phyloP scores from a whole-genome alignment of 768 basidiomycete genomes.

The Hortiboletus flavorubellus region DNA sequence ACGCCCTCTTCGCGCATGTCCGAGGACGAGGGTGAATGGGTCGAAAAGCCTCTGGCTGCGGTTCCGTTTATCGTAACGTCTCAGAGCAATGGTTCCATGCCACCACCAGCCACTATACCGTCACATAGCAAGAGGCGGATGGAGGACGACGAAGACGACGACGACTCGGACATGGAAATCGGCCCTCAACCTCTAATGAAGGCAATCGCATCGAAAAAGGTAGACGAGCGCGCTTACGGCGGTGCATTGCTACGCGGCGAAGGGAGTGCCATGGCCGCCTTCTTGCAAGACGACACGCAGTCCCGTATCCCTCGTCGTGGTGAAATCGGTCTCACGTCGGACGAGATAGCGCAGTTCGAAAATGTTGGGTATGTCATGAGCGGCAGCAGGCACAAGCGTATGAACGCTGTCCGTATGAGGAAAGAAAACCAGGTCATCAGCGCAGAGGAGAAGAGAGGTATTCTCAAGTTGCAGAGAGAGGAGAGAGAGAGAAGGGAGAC shows the following conservation, averaged over 20 bases:
- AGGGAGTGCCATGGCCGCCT: conserved; percentile 97
- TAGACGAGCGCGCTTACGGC: conserved; percentile 86
- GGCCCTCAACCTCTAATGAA: conserved; percentile 72
- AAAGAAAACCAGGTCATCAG: conserved; percentile 99
- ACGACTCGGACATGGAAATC: conserved; percentile 62
- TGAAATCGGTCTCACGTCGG: conserved; percentile 91
- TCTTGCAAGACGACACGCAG: conserved; percentile 80
- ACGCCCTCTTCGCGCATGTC: conserved; percentile 28
- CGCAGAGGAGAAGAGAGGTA: conserved; percentile 96
- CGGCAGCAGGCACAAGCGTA: conserved; percentile 88
- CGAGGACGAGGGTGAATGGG: conserved; percentile 63
- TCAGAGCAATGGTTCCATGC: conserved; percentile 21
- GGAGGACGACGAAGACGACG: conserved; percentile 30
- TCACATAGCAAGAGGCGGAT: conserved; percentile 11
- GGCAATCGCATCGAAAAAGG: conserved; percentile 42
- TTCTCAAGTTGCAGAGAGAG: conserved; percentile 91
- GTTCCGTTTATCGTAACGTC: conserved; percentile 26
- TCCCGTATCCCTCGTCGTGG: conserved; percentile 95
- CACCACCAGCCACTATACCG: conserved; percentile 21
- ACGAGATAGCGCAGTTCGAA: conserved; percentile 86
- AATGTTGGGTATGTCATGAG: conserved; percentile 96
- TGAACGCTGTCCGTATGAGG: conserved; percentile 98
- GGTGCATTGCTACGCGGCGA: conserved; percentile 90
- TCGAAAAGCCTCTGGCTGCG: conserved; percentile 48
- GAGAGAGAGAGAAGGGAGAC: conserved; percentile 90